These are phyloP conservation scores for Sporothrix dimorphospora DNA, from an alignment of 2,329 filamentous ascomycete genomes.

Conservation along the genomic window DNA sequence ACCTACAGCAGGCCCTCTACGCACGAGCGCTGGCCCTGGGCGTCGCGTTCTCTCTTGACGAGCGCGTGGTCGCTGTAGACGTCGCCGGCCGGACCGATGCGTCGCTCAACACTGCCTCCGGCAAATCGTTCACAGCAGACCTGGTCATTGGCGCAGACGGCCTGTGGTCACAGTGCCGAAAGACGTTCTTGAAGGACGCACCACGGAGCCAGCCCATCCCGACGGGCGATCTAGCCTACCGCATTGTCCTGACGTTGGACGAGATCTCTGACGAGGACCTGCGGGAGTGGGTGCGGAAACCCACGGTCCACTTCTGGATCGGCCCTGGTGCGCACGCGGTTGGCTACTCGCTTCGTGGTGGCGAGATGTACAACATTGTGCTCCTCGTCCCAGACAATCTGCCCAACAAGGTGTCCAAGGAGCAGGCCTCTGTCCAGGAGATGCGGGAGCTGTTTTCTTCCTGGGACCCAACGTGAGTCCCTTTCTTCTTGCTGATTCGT, in stretches of 20 bases:
- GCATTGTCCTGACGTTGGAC: conserved; percentile 38
- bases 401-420: conserved; percentile 32
- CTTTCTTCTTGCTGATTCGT: not conserved
- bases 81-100: not conserved
- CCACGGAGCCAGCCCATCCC: conserved; percentile 34
- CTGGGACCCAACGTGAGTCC: conserved; percentile 40
- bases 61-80: not conserved
- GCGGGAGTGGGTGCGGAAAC: conserved; percentile 36
- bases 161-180: conserved; percentile 37
- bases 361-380: conserved; percentile 41
- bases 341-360: conserved; percentile 39
- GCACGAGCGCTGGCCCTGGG: conserved; percentile 35
- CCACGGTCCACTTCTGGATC: conserved; percentile 39
- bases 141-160: conserved; percentile 37
- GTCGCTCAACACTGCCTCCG: conserved; percentile 34
- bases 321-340: conserved; percentile 41
- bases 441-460: conserved; percentile 40
- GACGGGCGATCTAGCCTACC: conserved; percentile 42
- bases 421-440: conserved; percentile 39
- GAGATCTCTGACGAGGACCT: conserved; percentile 36
- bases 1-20: conserved; percentile 40
- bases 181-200: conserved; percentile 30
- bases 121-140: conserved; percentile 29
- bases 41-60: conserved; percentile 27
- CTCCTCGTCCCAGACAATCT: conserved; percentile 33